Percentiles rank a stretch among this genome's conserved stretches.
phyloP scores from a whole-genome alignment of 1,139 yeast genomes.

The Candida anutae region DNA sequence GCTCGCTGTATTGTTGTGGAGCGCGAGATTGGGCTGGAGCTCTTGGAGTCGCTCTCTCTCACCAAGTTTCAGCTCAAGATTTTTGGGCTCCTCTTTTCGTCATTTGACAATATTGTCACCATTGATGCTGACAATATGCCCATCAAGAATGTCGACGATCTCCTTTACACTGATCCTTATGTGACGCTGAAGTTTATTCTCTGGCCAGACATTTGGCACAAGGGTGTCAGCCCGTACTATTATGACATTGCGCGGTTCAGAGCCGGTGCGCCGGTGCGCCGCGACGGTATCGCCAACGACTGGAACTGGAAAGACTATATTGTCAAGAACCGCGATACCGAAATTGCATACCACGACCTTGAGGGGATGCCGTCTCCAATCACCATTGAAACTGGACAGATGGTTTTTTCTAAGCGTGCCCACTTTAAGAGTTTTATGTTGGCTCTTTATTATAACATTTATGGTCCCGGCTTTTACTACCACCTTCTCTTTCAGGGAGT shows the following conservation, averaged over 20 bases:
- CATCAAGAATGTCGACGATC: constrained; percentile 43
- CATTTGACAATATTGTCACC: constrained; percentile 34
- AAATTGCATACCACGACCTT: constrained; percentile 57
- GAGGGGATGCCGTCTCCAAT: constrained; percentile 73
- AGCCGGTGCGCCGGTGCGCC: constrained; percentile 11
- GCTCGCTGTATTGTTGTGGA: constrained; percentile 54
- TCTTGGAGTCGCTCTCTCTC: constrained; percentile 22
- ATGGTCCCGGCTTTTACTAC: constrained; percentile 72
- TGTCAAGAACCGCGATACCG: constrained; percentile 25
- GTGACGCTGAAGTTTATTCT: constrained; percentile 29
- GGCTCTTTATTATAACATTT: constrained; percentile 69
- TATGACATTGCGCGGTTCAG: constrained; percentile 29
- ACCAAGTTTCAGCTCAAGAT: constrained; percentile 55
- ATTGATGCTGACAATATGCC: constrained; percentile 73
- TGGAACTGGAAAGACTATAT: constrained; percentile 1
- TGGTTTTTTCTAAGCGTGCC: constrained; percentile 56
- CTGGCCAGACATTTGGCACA: constrained; percentile 44
- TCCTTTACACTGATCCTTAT: constrained; percentile 16
- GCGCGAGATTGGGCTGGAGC: constrained; percentile 9
- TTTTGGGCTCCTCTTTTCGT: constrained; percentile 55
- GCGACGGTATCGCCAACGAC: not conserved
- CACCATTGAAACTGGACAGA: constrained; percentile 76
- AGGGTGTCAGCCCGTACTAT: constrained; percentile 37
- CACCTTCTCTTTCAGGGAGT: constrained; percentile 83
- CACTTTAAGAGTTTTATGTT: constrained; percentile 61